Percentiles rank a stretch among this genome's conserved stretches.
Conservation (phyloP, 1,284 basidiomycete species). For the Sporisorium exsertum region DNA sequence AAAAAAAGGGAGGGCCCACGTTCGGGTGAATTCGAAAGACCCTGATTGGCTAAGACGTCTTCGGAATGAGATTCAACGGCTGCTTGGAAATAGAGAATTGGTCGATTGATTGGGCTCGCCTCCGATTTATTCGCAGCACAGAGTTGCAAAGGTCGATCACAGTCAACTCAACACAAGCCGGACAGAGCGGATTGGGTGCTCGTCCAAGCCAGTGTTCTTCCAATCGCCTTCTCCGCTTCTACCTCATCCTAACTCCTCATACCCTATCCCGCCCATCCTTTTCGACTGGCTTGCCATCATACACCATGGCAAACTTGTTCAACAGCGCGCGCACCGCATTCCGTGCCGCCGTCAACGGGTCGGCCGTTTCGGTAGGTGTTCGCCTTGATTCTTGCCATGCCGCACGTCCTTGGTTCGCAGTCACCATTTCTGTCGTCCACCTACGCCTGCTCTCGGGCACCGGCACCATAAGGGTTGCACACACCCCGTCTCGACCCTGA, state of each 20-base stretch:
- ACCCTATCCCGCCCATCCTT: background rate
- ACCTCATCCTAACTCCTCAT: conserved; percentile 11
- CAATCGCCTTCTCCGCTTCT: background rate
- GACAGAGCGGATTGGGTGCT: background rate
- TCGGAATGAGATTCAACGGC: conserved; percentile 9
- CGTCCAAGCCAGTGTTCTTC: background rate
- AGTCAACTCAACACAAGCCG: background rate
- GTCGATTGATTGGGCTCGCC: background rate
- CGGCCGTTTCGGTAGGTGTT: conserved; percentile 54
- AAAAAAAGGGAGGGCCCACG: background rate
- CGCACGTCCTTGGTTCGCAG: background rate
- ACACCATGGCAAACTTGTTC: conserved; percentile 53
- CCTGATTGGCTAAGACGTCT: conserved; percentile 43
- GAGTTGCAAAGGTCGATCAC: conserved; percentile 13
- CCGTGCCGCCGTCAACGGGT: conserved; percentile 51
- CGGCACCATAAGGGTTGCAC: background rate
- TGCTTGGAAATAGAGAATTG: background rate
- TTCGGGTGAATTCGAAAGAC: conserved; percentile 51
- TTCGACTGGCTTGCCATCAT: conserved; percentile 23
- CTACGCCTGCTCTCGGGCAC: background rate
- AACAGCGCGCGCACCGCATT: conserved; percentile 53
- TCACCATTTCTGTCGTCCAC: background rate
- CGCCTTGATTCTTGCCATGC: background rate
- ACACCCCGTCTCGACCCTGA: background rate
- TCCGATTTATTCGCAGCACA: background rate